Base-by-base conservation (phyloP, 1,284 basidiomycete species). In the Heterobasidion occidentale region DNA sequence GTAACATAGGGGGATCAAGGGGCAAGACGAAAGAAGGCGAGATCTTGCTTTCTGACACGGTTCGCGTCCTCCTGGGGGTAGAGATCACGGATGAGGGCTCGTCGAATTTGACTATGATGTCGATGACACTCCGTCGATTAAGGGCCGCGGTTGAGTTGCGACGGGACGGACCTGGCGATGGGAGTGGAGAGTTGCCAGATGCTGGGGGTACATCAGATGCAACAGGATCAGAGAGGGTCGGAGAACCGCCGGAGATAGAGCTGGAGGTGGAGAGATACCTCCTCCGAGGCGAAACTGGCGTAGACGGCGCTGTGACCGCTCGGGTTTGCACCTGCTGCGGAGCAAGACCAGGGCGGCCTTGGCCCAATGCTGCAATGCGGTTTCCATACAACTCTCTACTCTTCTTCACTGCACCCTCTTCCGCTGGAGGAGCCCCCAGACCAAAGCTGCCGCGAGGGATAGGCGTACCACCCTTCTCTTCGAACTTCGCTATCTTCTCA, bases 401-500 rank as follows among this genome's bases (percentile, higher is more conserved):
- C 64, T 73, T 78, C 46, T 71, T 65, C 36, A 74, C 71, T 11
- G 69, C 69, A 54, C 74, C 74, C 52, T 78, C 80, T 46, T 74
- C 68, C 44, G 70, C 65, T 15, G 80, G 80, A 7, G 84, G 83
- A 7, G 79, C 79, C n/a, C 84, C 84, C 61, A 88, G 71, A 12
- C 79, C 86, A 67, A 90, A 89, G 59, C 84, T 82, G 7, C 84
- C 83, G 52, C 85, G 75, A n/a, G 88, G 88, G 46, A 81, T 80
- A 19, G 88, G 87, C 1, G 85, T 74, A 17, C 82, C 85, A 51
- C 88, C 88, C 65, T 88, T 85, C 69, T 77, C 76, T 71, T 90
- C 88, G 59, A 90, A 90, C 61, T 78, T 82, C 36, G 88, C 86
- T 61, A 90, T 90, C 71, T 81, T 88, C 67, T 86, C 87, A 27